A percentile compares a stretch with the other conserved stretches of the same genome.
Conservation (phyloP, 176 grass and related monocot species). For the Rhynchospora breviuscula region DNA sequence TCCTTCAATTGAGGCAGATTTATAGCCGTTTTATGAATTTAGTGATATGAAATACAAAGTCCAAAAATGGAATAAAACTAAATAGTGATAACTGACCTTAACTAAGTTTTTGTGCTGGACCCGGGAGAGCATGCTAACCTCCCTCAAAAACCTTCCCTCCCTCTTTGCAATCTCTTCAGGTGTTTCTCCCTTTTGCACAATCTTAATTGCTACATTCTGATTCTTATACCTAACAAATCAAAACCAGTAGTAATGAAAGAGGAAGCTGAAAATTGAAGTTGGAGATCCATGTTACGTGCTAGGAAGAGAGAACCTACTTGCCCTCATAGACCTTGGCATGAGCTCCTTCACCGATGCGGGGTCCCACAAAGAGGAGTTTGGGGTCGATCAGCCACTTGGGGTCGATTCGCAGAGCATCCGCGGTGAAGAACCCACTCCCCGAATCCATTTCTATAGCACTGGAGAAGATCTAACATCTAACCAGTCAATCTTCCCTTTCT, state of each 20-base stretch:
- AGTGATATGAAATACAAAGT: constrained; percentile 4
- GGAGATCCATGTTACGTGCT: constrained; percentile 10
- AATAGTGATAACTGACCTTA: constrained; percentile 47
- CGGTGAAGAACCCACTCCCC: constrained; percentile 41
- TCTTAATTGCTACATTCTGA: constrained; percentile 93
- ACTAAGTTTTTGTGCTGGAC: constrained; percentile 99
- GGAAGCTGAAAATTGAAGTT: background rate
- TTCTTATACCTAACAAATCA: constrained; percentile 67
- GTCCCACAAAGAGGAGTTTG: constrained; percentile 87
- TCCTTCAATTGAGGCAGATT: background rate
- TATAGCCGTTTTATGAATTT: background rate
- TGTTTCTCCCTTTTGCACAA: constrained; percentile 81
- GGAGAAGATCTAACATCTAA: constrained; percentile 31
- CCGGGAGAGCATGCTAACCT: constrained; percentile 81
- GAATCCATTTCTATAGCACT: constrained; percentile 46
- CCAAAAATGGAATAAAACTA: constrained; percentile 12
- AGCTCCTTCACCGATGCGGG: constrained; percentile 71
- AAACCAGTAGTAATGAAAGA: background rate
- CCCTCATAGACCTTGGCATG: constrained; percentile 97
- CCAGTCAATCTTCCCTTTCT: constrained; percentile 19
- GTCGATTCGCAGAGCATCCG: constrained; percentile 53
- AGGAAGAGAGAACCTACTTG: constrained; percentile 63
- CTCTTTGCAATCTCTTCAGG: constrained; percentile 72
- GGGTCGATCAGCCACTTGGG: constrained; percentile 93
- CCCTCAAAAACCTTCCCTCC: constrained; percentile 79